phyloP scores from a whole-genome alignment of 208 protist species.

The Leishmania lainsoni region DNA sequence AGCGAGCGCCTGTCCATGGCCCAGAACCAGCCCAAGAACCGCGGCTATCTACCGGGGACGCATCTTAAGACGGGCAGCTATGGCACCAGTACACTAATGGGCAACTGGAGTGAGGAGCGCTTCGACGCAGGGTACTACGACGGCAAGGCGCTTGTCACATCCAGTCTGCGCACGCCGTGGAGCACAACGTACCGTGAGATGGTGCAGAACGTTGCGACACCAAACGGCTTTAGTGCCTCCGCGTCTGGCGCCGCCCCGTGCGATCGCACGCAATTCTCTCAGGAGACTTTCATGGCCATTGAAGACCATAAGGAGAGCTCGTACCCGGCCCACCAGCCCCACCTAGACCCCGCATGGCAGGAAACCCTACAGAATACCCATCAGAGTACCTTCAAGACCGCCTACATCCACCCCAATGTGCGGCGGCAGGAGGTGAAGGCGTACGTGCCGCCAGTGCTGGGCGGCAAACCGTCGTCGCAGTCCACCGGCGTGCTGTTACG shows the following conservation, averaged over 20 bases:
- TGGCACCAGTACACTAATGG: conserved; percentile 69
- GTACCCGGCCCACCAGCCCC: conserved; percentile 85
- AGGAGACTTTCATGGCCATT: conserved; percentile 76
- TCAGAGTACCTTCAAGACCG: conserved; percentile 28
- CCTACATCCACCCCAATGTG: conserved; percentile 38
- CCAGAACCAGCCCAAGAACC: conserved; percentile 88
- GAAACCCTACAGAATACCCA: conserved; percentile 11
- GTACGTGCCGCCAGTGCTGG: conserved; percentile 60
- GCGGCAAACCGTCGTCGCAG: conserved; percentile 57
- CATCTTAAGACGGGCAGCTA: conserved; percentile 77
- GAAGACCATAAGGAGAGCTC: conserved; percentile 69
- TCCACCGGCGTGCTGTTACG: conserved; percentile 65
- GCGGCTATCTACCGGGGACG: conserved; percentile 86
- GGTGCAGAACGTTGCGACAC: conserved; percentile 21
- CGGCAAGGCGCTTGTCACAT: conserved; percentile 59
- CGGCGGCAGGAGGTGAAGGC: conserved; percentile 27
- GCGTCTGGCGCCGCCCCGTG: conserved; percentile 9
- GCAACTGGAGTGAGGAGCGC: conserved; percentile 90
- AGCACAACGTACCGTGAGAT: conserved; percentile 63
- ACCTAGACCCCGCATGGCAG: conserved; percentile 61
- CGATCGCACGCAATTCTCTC: conserved; percentile 49
- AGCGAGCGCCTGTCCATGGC: conserved; percentile 73
- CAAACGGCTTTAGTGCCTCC: background rate
- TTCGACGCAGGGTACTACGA: conserved; percentile 82
- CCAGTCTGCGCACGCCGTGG: conserved; percentile 37